Evolutionary conservation across 2,329 filamentous ascomycete genomes (phyloP).

Genomic region (Berkeleyomyces basicola): DNA sequence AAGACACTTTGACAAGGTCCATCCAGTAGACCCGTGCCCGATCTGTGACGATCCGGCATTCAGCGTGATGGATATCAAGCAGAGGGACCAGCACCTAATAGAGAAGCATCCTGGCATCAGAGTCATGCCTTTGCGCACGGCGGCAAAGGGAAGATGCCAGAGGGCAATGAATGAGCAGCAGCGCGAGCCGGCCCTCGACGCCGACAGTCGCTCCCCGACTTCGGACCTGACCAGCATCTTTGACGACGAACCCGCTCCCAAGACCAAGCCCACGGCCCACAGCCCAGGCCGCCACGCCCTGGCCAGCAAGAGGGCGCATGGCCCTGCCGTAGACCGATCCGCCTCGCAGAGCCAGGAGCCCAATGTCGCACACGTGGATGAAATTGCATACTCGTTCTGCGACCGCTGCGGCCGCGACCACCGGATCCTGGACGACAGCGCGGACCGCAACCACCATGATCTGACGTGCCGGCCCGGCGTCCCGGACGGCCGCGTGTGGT

Average conservation of each 20-base stretch:
- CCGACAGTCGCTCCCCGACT: neutral
- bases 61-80: neutral
- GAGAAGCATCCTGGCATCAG: neutral
- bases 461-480: slow-evolving; percentile 15
- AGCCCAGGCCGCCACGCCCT: neutral
- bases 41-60: slow-evolving; percentile 1
- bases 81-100: neutral
- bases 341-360: neutral
- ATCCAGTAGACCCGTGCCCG: neutral
- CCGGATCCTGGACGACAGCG: slow-evolving; percentile 4
- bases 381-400: slow-evolving; percentile 16
- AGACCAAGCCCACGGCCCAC: neutral
- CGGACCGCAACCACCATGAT: slow-evolving; percentile 16
- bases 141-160: neutral
- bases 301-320: neutral
- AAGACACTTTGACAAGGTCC: slow-evolving; percentile 4
- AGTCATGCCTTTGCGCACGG: neutral
- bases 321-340: neutral
- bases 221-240: neutral
- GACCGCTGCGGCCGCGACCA: slow-evolving; percentile 18
- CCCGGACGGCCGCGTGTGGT: slow-evolving; percentile 14
- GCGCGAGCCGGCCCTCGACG: neutral
- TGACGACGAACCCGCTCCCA: neutral
- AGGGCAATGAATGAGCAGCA: neutral
- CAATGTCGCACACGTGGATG: slow-evolving; percentile 8